Evolutionary conservation across 441 rosid species (phyloP), one percentile per base, ranked within the genome.

Genomic region (Lepidium campestre): DNA sequence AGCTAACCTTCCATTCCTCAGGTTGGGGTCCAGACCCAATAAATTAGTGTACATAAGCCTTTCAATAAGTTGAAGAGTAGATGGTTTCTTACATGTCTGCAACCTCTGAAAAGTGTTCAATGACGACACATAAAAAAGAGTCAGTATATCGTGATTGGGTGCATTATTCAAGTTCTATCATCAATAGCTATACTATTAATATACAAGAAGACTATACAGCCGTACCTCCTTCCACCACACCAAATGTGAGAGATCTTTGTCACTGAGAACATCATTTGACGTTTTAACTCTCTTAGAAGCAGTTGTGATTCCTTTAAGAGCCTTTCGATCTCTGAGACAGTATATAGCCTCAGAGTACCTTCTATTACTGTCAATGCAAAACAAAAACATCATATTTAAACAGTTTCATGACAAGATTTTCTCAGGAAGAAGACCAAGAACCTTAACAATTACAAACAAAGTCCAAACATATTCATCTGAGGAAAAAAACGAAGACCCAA

Each of bases 161-260:
- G 36, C 29, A 39, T 31, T 42, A 29, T 36, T 41, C 17, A 40
- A 49, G 9, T 57, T 45, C 15, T 41, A 42, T 13, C 36, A 44
- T 53, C 42, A 35, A 12, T 15, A 46, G 23, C 11, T 25, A 19
- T 12, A 37, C 17, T 2, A 6, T 29, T 23, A 34, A 14, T 3
- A 23, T 49, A 14, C 34, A 27, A 36, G 18, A 48, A 22, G 0
- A 62, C 44, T 31, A 62, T 48, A 47, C 3, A 27, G 4, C 2
- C 69, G 6, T 39, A 91, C 99, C 91, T 94, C 96, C 79, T 81
- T 88, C 99, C 97, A 91, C 99, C 96, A 94, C 7, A 81, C 34
- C 49, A 94, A 57, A 71, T 91, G 93, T 56, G 91, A 76, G 68
- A 86, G 81, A 83, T 86, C 83, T 80, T 84, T 89, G 29, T 87